A percentile compares a stretch with the other conserved stretches of the same genome.
Evolutionary conservation across 2,329 filamentous ascomycete genomes (phyloP).

Genomic region (Aspergillus tamarii): DNA sequence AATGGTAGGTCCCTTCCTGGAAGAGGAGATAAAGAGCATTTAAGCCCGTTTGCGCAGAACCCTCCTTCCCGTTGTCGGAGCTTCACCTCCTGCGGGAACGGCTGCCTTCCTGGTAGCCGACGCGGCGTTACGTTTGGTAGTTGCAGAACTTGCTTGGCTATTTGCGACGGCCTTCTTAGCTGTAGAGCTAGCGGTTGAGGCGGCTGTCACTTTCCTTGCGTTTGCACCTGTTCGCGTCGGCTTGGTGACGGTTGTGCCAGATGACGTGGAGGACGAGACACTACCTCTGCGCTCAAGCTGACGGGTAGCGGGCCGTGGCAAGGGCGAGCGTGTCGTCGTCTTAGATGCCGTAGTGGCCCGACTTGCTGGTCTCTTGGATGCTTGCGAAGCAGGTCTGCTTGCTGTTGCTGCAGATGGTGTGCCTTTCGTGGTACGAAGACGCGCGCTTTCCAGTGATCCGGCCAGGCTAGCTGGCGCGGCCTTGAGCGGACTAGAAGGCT

Average conservation of each 20-base stretch:
- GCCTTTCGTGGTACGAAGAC: slow-evolving; percentile 28
- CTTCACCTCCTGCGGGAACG: slow-evolving; percentile 34
- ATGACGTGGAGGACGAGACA: slow-evolving; percentile 41
- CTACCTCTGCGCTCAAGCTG: slow-evolving; percentile 44
- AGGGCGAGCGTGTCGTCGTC: slow-evolving; percentile 32
- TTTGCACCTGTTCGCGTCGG: slow-evolving; percentile 31
- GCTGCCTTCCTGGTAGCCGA: slow-evolving; percentile 39
- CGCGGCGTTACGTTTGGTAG: slow-evolving; percentile 39
- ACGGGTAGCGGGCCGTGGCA: slow-evolving; percentile 42
- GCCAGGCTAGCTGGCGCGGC: slow-evolving; percentile 27
- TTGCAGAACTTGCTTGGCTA: slow-evolving; percentile 36
- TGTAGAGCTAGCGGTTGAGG: slow-evolving; percentile 27
- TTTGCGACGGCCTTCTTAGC: slow-evolving; percentile 36
- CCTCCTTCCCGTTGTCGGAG: slow-evolving; percentile 38
- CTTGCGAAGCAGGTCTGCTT: slow-evolving; percentile 30
- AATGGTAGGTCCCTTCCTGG: not conserved
- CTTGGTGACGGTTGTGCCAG: slow-evolving; percentile 43
- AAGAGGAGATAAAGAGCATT: not conserved
- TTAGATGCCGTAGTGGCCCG: slow-evolving; percentile 35
- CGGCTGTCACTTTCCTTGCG: slow-evolving; percentile 34
- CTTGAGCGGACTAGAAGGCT: slow-evolving; percentile 51
- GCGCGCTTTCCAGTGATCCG: slow-evolving; percentile 22
- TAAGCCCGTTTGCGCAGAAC: slow-evolving; percentile 47
- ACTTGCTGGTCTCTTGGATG: slow-evolving; percentile 33
- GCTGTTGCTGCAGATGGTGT: slow-evolving; percentile 32